A percentile compares a stretch with the other conserved stretches of the same genome.
Conservation (phyloP, 768 basidiomycete species). For the Dendrothele bispora region DNA sequence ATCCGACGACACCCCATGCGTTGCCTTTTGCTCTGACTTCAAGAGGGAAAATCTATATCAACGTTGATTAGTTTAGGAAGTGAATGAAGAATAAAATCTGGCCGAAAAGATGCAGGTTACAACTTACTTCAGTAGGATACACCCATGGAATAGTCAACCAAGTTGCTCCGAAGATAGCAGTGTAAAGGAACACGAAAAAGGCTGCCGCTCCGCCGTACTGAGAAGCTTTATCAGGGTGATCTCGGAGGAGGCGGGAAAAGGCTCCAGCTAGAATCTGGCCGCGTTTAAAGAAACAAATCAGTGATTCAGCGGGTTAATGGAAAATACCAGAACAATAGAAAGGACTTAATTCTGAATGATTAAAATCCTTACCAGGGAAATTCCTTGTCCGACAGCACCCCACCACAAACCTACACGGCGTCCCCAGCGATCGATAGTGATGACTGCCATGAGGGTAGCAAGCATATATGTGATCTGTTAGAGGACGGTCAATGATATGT, state of each 20-base stretch:
- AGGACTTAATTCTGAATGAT: too few relatives aligned
- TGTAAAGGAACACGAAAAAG: slow-evolving; percentile 44
- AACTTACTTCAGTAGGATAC: slow-evolving; percentile 27
- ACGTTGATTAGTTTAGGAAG: neutral
- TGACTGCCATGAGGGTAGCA: slow-evolving; percentile 37
- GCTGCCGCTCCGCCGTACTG: slow-evolving; percentile 43
- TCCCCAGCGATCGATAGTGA: slow-evolving; percentile 44
- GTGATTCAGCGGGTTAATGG: neutral
- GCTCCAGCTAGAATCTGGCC: slow-evolving; percentile 39
- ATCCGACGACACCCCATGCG: slow-evolving; percentile 46
- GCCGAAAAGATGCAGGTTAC: neutral
- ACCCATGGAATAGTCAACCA: slow-evolving; percentile 46
- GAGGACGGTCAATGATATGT: too few relatives aligned
- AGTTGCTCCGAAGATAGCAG: slow-evolving; percentile 43
- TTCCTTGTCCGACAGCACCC: slow-evolving; percentile 43
- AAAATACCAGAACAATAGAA: too few relatives aligned
- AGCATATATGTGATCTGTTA: slow-evolving; percentile 42
- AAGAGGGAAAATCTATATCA: slow-evolving; percentile 43
- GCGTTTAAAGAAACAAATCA: neutral
- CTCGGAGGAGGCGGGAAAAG: slow-evolving; percentile 39
- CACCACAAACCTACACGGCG: slow-evolving; percentile 45
- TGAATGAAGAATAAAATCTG: too few relatives aligned
- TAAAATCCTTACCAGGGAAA: slow-evolving; percentile 19
- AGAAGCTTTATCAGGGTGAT: slow-evolving; percentile 37
- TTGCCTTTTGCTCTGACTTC: slow-evolving; percentile 45